These are phyloP conservation scores for Colletotrichum incanum DNA, from an alignment of 2,329 filamentous ascomycete genomes.

Conservation along the genomic window DNA sequence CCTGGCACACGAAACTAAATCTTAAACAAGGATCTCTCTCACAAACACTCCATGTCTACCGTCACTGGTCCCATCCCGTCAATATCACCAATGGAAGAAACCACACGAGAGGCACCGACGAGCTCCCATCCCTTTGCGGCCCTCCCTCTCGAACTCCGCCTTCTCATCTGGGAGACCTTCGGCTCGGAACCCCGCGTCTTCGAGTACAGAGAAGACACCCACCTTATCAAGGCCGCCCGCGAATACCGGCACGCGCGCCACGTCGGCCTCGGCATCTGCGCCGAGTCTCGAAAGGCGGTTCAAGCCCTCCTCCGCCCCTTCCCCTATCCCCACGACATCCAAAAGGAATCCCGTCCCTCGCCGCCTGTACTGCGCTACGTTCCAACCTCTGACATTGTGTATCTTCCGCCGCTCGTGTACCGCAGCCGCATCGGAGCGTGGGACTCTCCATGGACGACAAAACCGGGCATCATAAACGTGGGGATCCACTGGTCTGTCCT, in stretches of 20 bases:
- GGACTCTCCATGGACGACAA: conserved; percentile 38
- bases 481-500: conserved; percentile 39
- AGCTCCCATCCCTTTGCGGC: conserved; percentile 26
- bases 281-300: conserved; percentile 27
- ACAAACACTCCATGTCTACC: conserved; percentile 2
- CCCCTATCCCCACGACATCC: conserved; percentile 29
- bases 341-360: conserved; percentile 9
- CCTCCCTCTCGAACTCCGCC: conserved; percentile 37
- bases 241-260: conserved; percentile 34
- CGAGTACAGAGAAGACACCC: conserved; percentile 35
- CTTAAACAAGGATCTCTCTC: neutral
- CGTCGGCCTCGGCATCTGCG: conserved; percentile 23
- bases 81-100: neutral
- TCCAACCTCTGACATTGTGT: conserved; percentile 28
- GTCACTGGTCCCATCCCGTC: neutral
- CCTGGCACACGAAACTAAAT: neutral
- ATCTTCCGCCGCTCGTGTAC: conserved; percentile 37
- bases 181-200: conserved; percentile 23
- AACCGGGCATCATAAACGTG: conserved; percentile 29
- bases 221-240: conserved; percentile 24
- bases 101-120: neutral
- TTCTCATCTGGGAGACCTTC: conserved; percentile 33
- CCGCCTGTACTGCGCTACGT: neutral
- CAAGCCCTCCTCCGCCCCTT: conserved; percentile 22
- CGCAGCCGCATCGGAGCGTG: conserved; percentile 35